Evolutionary conservation across 2,329 filamentous ascomycete species (phyloP), one percentile per base, ranked within the genome.

Genomic region (Fusarium burgessii): DNA sequence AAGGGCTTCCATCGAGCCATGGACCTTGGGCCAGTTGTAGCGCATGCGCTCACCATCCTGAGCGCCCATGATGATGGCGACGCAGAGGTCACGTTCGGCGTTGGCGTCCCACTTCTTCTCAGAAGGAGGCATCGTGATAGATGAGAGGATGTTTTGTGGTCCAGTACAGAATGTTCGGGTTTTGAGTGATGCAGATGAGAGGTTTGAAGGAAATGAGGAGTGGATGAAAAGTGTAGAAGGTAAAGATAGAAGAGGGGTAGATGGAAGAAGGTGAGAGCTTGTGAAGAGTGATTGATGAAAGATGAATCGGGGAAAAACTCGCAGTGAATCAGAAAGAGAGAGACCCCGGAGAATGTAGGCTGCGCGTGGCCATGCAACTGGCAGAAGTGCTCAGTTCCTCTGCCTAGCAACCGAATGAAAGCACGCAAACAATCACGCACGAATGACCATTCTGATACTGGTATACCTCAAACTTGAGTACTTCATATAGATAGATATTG

Each of bases 71-170:
- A 82, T 77, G 55, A 82, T 71, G 50, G 81, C 77, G 41, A 82
- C 75, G 66, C 78, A 81, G 62, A 83, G 80, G 52, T 83, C 81
- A 11, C 77, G 78, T 71, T 83, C 80, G n/a, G 78, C 79, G 17
- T 68, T 56, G 23, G 67, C 60, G 17, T 78, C 78, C 81, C 81
- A 83, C 62, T 80, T 82, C 76, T 82, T 82, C 40, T 79, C 78
- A 4, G 62, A 18, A 10, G 64, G 68, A 63, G 75, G 72, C 78
- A 78, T 79, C 14, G 10, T 58, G 59, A 52, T 36, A 46, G 43
- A 14, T 46, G 52, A 42, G n/a, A 45, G 7, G 38, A 49, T 55
- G 18, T 41, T 45, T 42, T 55, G 50, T 33, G 41, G 46, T 36
- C 38, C 33, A 43, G 51, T 40, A 25, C n/a, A 41, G 36, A 27